Evolutionary conservation across 2,329 filamentous ascomycete genomes (phyloP), one percentile per base, ranked within the genome.

Genomic region (Pseudogymnoascus sp.): DNA sequence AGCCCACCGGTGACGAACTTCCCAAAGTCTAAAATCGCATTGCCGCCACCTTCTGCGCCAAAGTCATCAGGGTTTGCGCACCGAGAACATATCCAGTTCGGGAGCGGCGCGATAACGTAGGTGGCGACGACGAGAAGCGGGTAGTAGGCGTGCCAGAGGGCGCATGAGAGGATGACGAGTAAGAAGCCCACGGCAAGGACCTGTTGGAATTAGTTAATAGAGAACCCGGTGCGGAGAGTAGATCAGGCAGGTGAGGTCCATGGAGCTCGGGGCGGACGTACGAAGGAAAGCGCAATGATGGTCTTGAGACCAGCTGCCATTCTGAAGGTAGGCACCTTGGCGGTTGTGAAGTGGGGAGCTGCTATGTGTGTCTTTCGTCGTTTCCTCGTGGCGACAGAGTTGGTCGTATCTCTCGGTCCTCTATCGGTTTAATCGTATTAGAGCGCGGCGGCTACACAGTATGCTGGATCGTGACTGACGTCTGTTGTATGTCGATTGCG

Each of bases 281-380:
- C 95, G 79, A 99, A 99, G 75, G 95, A 97, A 71, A 99, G 90
- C 68, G 91, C 91, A 78, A 99, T 99, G 79, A 99, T 99, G 70
- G 95, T 99, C 81, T 97, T 97, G 74, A 99, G 87, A 76, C 95
- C 95, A 71, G 95, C 92, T 81, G 90, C 85, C 79, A 79, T 82
- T 71, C 68, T 74, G 67, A 65, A 61, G 33, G 59, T 64, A 65
- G 65, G 62, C 61, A 63, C 62, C 62, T 64, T 71, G 66, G 60
- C 63, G 62, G 64, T 31, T 33, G 28, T 47, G 33, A 36, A 1
- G 42, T 36, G 40, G 15, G 61, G 28, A 15, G 5, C 28, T 57
- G 26, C 50, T 57, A 19, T 57, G 50, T 35, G 28, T 31, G n/a
- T 33, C 17, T 57, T 57, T 57, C 28, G 50, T 57, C 50, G 50